A percentile compares a stretch with the other conserved stretches of the same genome.
Conservation (phyloP, 1,284 basidiomycete species). For the Cutaneotrichosporon spelunceum region DNA sequence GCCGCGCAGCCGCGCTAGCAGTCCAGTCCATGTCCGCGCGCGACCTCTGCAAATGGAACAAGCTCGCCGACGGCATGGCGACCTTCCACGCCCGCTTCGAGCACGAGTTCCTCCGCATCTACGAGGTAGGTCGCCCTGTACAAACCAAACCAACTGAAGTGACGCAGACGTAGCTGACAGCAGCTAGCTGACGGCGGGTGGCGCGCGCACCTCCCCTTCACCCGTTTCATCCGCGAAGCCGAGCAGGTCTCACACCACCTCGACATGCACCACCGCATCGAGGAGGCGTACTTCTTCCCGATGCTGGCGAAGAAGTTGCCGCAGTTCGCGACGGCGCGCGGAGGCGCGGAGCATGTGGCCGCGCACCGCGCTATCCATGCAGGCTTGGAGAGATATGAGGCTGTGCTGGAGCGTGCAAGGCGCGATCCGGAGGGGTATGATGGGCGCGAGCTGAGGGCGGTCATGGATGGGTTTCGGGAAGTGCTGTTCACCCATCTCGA, state of each 20-base stretch:
- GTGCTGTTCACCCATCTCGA: conserved; percentile 67
- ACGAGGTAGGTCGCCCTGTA: conserved; percentile 38
- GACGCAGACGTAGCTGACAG: conserved; percentile 17
- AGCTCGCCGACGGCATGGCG: conserved; percentile 46
- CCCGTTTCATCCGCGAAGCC: conserved; percentile 55
- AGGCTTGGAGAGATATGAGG: conserved; percentile 56
- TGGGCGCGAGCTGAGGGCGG: conserved; percentile 58
- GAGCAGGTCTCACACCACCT: conserved; percentile 57
- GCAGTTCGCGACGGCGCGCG: conserved; percentile 54
- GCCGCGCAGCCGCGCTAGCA: not conserved
- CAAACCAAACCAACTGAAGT: not conserved
- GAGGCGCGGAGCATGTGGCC: conserved; percentile 58
- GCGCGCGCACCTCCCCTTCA: conserved; percentile 54
- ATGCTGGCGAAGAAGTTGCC: conserved; percentile 62
- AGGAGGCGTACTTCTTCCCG: conserved; percentile 61
- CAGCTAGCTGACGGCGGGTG: conserved; percentile 59
- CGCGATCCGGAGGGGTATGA: conserved; percentile 59
- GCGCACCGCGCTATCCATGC: conserved; percentile 66
- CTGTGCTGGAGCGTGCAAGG: conserved; percentile 56
- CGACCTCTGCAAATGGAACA: conserved; percentile 19
- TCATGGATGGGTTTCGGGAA: conserved; percentile 62
- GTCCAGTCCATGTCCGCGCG: not conserved
- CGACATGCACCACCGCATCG: conserved; percentile 64
- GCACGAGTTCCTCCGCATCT: conserved; percentile 43
- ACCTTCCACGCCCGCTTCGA: conserved; percentile 45